Base-by-base conservation (phyloP, 2,329 filamentous ascomycete species). In the Diaporthe vaccinii region DNA sequence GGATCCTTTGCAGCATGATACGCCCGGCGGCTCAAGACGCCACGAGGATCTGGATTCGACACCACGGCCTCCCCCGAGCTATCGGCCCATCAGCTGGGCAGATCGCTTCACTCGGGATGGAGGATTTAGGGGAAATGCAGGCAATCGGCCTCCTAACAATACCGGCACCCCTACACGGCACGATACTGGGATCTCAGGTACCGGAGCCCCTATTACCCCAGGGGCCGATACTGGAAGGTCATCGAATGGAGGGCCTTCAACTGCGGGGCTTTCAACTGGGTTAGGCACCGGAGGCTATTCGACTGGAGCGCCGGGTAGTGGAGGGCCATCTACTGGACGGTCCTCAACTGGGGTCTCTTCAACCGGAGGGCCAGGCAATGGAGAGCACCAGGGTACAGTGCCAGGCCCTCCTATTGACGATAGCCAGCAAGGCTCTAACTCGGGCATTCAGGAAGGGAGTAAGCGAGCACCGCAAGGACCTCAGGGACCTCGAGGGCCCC, bases 61-160 rank as follows among this genome's bases (percentile, higher is more conserved):
- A 15, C 34, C 65, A 25, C 65, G 49, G n/a, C 65, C 65, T 53
- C 65, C 65, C 7, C 65, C 65, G 15, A 69, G 65, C 36, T 69
- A 69, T 10, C 31, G n/a, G 49, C 46, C 65, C 15, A 28, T 69
- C 34, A 69, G 65, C 22, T 69, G 65, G 65, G 65, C 65, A 20
- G 65, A 69, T 41, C 65, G 65, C 65, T 69, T 69, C 49, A 51
- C 65, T 55, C 28, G 28, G 17, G 14, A 28, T 51, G 65, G 65
- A 31, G 34, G 46, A 22, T 69, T 55, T 17, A n/a, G 15, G n/a
- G n/a, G 46, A 55, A 25, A 7, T 25, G 41, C 31, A 28, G n/a
- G 22, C 36, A 28, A 14, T 4, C 34, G 6, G 46, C 31, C 49
- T 53, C 25, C 22, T 20, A 9, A 53, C 17, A 22, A 20, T 25